phyloP scores from a whole-genome alignment of 2,329 filamentous ascomycete genomes.

The Ilyonectria robusta region DNA sequence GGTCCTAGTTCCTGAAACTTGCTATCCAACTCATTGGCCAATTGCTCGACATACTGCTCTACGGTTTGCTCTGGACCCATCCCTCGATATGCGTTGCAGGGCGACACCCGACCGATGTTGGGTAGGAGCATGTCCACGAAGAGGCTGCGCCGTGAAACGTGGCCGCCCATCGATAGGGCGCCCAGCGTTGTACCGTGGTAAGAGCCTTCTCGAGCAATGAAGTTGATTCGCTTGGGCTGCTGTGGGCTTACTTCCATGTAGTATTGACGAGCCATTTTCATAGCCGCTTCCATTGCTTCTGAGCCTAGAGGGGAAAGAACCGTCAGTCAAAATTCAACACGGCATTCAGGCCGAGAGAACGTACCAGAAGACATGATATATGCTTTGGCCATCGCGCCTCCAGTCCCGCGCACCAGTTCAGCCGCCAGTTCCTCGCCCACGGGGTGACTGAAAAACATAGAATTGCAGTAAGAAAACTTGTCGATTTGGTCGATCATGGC shows the following conservation, averaged over 20 bases:
- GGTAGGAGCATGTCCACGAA: slow-evolving; percentile 42
- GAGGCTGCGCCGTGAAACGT: slow-evolving; percentile 36
- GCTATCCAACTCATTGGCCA: slow-evolving; percentile 72
- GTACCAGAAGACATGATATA: slow-evolving; percentile 55
- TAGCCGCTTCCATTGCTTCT: slow-evolving; percentile 57
- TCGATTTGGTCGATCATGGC: slow-evolving; percentile 41
- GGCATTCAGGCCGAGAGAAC: not conserved
- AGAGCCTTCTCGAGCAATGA: slow-evolving; percentile 77
- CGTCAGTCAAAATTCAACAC: not conserved
- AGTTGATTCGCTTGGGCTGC: slow-evolving; percentile 70
- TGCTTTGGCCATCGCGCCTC: slow-evolving; percentile 52
- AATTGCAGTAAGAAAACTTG: slow-evolving; percentile 38
- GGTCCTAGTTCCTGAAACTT: slow-evolving; percentile 76
- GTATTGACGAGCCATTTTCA: slow-evolving; percentile 64
- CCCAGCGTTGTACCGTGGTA: slow-evolving; percentile 83
- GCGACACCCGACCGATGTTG: slow-evolving; percentile 42
- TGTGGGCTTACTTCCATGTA: slow-evolving; percentile 58
- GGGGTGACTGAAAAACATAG: slow-evolving; percentile 40
- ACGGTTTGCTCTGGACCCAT: slow-evolving; percentile 48
- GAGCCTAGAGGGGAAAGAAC: slow-evolving; percentile 59
- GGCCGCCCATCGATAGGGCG: slow-evolving; percentile 69
- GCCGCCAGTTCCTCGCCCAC: slow-evolving; percentile 38
- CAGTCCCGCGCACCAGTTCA: slow-evolving; percentile 50
- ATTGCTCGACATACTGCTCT: slow-evolving; percentile 33
- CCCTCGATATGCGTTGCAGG: slow-evolving; percentile 37